phyloP scores from a whole-genome alignment of 1,284 basidiomycete species.

The Ceratorhiza oryzae-sativae region DNA sequence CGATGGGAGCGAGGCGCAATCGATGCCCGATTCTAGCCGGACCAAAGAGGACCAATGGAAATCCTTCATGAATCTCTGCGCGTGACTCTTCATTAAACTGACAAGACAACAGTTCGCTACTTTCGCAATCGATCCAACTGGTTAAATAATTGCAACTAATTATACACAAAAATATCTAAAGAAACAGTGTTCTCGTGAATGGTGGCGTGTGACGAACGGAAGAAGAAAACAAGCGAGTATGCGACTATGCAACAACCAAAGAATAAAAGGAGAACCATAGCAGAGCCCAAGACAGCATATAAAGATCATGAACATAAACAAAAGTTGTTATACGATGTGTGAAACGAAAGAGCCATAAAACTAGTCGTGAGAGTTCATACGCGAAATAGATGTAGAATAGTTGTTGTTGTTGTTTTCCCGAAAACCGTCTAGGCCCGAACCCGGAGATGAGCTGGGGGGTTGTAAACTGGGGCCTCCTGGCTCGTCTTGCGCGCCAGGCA shows the following conservation, averaged over 20 bases:
- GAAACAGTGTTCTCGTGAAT: constrained; percentile 19
- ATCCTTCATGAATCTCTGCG: too few species aligned
- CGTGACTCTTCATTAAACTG: too few species aligned
- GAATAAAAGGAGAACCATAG: constrained; percentile 2
- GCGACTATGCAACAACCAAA: background rate
- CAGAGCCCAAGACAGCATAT: background rate
- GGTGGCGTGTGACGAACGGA: background rate
- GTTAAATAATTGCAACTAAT: constrained; percentile 10
- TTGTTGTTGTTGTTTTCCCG: too few species aligned
- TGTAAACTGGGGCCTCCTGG: background rate
- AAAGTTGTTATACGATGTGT: constrained; percentile 1
- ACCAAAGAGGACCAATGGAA: too few species aligned
- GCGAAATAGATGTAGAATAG: background rate
- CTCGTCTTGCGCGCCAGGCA: constrained; percentile 34
- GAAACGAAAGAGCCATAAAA: constrained; percentile 19
- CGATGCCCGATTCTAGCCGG: too few species aligned
- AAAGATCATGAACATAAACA: constrained; percentile 1
- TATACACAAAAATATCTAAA: constrained; percentile 19
- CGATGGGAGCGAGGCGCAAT: too few species aligned
- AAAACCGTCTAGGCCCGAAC: background rate
- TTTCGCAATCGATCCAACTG: background rate
- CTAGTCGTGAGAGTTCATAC: background rate
- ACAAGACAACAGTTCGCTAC: background rate
- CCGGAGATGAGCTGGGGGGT: background rate
- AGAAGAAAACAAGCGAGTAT: background rate